These are phyloP conservation scores for Physaria fendleri DNA, from an alignment of 345 rosid genomes.

Conservation along the genomic window DNA sequence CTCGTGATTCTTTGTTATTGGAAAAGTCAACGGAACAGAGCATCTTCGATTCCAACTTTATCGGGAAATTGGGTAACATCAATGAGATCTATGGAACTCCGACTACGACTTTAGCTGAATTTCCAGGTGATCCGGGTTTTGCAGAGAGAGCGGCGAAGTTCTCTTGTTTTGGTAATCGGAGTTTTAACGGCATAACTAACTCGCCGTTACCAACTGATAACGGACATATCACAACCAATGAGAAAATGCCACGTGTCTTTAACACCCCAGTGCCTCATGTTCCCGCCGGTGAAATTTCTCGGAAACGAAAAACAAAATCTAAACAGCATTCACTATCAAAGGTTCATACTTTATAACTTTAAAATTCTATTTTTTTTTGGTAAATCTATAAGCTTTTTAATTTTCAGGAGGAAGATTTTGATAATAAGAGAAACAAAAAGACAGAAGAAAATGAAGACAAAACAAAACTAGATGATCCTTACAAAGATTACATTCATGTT, in stretches of 20 bases:
- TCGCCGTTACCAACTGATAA: constrained; percentile 16
- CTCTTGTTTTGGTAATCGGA: constrained; percentile 63
- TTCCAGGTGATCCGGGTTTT: constrained; percentile 68
- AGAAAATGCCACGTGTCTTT: constrained; percentile 48
- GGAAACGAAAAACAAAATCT: constrained; percentile 61
- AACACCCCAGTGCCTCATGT: constrained; percentile 44
- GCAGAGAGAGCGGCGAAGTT: constrained; percentile 69
- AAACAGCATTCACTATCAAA: constrained; percentile 31
- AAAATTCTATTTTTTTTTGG: no score
- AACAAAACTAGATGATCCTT: constrained; percentile 41
- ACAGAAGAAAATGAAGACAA: constrained; percentile 30
- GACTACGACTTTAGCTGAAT: constrained; percentile 38
- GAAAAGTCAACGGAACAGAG: constrained; percentile 54
- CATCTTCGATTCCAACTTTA: constrained; percentile 47
- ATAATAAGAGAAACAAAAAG: constrained; percentile 30
- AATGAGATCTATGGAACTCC: constrained; percentile 8
- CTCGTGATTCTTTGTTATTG: constrained; percentile 32
- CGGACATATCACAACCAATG: constrained; percentile 25
- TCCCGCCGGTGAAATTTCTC: constrained; percentile 32
- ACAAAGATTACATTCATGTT: constrained; percentile 78
- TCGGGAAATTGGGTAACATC: constrained; percentile 55
- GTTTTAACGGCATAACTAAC: constrained; percentile 52
- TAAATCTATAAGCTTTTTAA: no score
- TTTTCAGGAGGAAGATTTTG: no score
- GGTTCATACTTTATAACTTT: no score